These are phyloP conservation scores for Emergomyces africanus DNA, from an alignment of 2,329 filamentous ascomycete species.

Conservation along the genomic window DNA sequence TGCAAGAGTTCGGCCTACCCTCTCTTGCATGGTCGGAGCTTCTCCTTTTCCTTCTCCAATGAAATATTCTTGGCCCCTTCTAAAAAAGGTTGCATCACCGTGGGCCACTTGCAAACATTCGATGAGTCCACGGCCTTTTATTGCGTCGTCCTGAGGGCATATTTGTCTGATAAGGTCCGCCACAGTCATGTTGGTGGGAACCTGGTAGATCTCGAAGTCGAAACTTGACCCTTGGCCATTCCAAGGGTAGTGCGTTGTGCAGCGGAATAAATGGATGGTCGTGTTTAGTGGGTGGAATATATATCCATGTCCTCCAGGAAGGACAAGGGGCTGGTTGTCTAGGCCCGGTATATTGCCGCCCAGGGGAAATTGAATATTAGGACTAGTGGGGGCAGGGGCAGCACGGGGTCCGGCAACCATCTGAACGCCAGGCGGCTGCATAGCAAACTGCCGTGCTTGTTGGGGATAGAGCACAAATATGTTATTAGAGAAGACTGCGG, in stretches of 20 bases:
- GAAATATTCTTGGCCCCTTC: slow-evolving; percentile 44
- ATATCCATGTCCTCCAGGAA: slow-evolving; percentile 49
- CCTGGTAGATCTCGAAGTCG: slow-evolving; percentile 38
- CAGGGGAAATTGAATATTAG: slow-evolving; percentile 38
- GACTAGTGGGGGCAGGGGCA: slow-evolving; percentile 22
- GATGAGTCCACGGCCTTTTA: slow-evolving; percentile 39
- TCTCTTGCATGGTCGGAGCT: slow-evolving; percentile 25
- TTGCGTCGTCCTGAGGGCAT: slow-evolving; percentile 23
- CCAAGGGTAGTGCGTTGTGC: slow-evolving; percentile 20
- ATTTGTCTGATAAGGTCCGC: slow-evolving; percentile 47
- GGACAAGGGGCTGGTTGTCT: slow-evolving; percentile 35
- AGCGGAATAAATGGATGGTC: slow-evolving; percentile 46
- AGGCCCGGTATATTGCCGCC: slow-evolving; percentile 45
- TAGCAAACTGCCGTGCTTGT: neutral
- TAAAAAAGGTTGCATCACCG: slow-evolving; percentile 40
- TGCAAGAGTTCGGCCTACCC: slow-evolving; percentile 37
- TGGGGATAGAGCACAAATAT: neutral
- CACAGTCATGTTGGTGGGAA: slow-evolving; percentile 42
- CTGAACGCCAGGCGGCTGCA: neutral
- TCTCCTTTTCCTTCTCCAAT: slow-evolving; percentile 14
- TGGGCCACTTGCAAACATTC: slow-evolving; percentile 43
- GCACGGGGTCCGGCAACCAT: neutral
- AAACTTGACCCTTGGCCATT: slow-evolving; percentile 24
- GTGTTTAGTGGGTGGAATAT: slow-evolving; percentile 48
- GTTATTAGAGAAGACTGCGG: neutral